Evolutionary conservation across 2,329 filamentous ascomycete species (phyloP), one percentile per base, ranked within the genome.

Genomic region (Fusarium mexicanum): DNA sequence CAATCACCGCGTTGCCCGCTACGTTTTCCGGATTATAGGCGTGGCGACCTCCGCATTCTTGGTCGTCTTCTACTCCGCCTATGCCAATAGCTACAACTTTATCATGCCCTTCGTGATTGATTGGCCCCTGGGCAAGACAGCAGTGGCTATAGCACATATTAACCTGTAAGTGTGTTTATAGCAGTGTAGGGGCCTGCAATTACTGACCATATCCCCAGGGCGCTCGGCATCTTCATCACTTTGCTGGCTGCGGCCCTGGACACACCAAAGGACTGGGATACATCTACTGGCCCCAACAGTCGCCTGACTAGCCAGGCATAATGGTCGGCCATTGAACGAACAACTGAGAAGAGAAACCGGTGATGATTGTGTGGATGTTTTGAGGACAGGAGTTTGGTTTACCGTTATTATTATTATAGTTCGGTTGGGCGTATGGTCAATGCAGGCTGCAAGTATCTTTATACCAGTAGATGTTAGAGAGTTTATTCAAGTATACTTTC

Each of bases 11-110:
- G 20, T 65, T 40, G 61, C 75, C 14, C 46, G 68, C 10, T 80
- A 79, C 53, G 57, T 81, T 64, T 77, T 79, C 29, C 76, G 71
- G 6, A 69, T 77, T 48, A 37, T 77, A n/a, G 60, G 72, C 29
- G 67, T 77, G 41, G 75, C 78, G 12, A 44, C 80, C 12, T 33
- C 78, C n/a, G 18, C 77, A 9, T 62, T 67, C 4, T 65, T 77
- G 13, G 35, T 64, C 24, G 17, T 44, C 51, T 66, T 75, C 61
- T 55, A 58, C 51, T 37, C 55, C n/a, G 33, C 58, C 37, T 76
- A 69, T 65, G 24, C n/a, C 40, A 18, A 37, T 18, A 6, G 33
- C n/a, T 5, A 14, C 22, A 51, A 55, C 18, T 76, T 76, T 43
- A 3, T 8, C 16, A 16, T 46, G 24, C 48, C 59, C 37, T 60